Evolutionary conservation across 768 basidiomycete genomes (phyloP), one percentile per base, ranked within the genome.

Genomic region (Peribolospora kevripleyi): DNA sequence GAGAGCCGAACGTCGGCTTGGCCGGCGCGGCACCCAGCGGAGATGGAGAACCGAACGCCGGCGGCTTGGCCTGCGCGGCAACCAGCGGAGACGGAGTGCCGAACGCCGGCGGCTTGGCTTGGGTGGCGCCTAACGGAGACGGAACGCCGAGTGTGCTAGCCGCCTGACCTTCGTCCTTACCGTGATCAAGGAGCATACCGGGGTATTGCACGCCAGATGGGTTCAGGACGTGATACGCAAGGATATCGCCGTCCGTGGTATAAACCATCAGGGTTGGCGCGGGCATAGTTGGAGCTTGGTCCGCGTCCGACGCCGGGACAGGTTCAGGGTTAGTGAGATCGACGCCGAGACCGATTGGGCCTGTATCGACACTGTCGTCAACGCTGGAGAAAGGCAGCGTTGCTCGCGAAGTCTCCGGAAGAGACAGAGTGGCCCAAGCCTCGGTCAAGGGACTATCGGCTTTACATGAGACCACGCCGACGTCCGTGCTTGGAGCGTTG

Each of bases 191-290:
- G 39, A 65, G 52, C 66, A 68, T 67, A 0, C 63, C 64, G 1
- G 58, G 60, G 58, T 68, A 70, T 13, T 39, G 14, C 3, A 60
- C 63, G 1, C 46, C 63, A 4, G 57, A 54, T 7, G 62, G 55
- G 53, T 67, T 66, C 45, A 57, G 52, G 3, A 70, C 57, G 38
- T 66, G 57, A 63, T 68, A 70, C 3, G 60, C 61, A 4, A 66
- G 63, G 42, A 70, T 55, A 6, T 65, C 58, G 6, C 70, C 70
- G 37, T 68, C 66, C 55, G 65, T 67, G 14, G 66, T 68, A 43
- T 64, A 65, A 4, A 63, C 65, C 52, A 68, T 45, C 11, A 70
- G 43, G 13, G 62, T 59, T 1, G 67, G 66, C 41, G 59, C 55
- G 4, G 67, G 65, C 7, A 65, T 61, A 4, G 67, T 48, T 57